Conservation (phyloP, 148 eudicot genomes). For the Pharnaceum exiguum region DNA sequence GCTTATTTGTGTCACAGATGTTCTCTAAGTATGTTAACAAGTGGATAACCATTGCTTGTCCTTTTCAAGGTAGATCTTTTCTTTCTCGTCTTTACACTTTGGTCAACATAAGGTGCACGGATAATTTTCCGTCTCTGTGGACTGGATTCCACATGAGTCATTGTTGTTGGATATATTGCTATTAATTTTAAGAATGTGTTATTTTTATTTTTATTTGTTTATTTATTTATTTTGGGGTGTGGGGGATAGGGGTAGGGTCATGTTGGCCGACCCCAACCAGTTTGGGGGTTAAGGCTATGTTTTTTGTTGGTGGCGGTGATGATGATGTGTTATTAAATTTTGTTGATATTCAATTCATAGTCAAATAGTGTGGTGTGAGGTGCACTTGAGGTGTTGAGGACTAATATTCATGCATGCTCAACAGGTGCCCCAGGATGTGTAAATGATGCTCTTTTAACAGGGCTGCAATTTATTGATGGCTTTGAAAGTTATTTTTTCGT, state of each 20-base stretch:
- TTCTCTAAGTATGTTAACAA: conserved; percentile 82
- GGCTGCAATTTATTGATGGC: conserved; percentile 91
- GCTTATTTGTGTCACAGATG: conserved; percentile 36
- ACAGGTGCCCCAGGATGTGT: conserved; percentile 98
- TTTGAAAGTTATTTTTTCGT: conserved; percentile 88
- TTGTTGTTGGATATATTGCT: too few species aligned
- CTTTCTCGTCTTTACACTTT: conserved; percentile 1
- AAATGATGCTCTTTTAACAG: conserved; percentile 90
- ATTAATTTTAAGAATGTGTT: too few species aligned
- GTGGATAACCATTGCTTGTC: conserved; percentile 92
- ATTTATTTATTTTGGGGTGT: not conserved
- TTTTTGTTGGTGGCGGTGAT: too few species aligned
- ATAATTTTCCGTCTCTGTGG: not conserved
- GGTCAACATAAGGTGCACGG: too few species aligned
- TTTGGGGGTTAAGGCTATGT: too few species aligned
- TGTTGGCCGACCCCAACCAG: too few species aligned
- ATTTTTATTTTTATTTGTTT: not conserved
- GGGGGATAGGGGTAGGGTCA: too few species aligned
- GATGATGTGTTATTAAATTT: too few species aligned
- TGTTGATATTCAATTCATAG: too few species aligned
- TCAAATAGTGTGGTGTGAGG: too few species aligned
- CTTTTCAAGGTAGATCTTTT: conserved; percentile 75
- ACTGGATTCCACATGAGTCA: not conserved
- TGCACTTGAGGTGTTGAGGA: not conserved
- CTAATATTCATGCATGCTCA: conserved; percentile 10